Conservation (phyloP, 2,329 filamentous ascomycete species). For the Mariannaea elegans region DNA sequence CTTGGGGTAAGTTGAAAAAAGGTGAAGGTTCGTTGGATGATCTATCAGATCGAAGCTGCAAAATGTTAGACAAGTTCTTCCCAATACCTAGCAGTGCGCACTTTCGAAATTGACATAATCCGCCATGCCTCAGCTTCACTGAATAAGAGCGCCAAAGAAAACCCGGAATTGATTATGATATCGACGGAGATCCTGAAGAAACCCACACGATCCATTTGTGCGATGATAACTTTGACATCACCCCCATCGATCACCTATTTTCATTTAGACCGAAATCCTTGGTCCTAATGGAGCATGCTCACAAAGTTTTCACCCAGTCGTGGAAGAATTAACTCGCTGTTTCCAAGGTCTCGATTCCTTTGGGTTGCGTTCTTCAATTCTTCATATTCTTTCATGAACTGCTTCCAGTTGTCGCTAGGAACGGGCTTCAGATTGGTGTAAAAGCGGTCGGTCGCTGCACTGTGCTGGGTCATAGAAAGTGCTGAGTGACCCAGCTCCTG, state of each 20-base stretch:
- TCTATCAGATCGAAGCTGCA: neutral
- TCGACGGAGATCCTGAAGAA: too few relatives aligned
- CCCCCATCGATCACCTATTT: too few relatives aligned
- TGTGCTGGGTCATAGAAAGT: neutral
- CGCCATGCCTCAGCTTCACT: too few relatives aligned
- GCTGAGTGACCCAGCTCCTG: neutral
- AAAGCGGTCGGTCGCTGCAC: neutral
- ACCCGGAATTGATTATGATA: too few relatives aligned
- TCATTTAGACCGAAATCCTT: too few relatives aligned
- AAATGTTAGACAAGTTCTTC: neutral
- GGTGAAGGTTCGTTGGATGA: neutral
- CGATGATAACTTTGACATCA: too few relatives aligned
- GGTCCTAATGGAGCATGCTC: too few relatives aligned
- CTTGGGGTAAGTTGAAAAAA: constrained; percentile 9
- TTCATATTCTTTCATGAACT: neutral
- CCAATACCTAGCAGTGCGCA: neutral
- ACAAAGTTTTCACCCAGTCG: neutral
- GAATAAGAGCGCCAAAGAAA: too few relatives aligned
- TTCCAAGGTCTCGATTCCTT: neutral
- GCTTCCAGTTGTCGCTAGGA: neutral
- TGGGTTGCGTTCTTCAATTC: too few relatives aligned
- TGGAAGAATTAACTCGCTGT: too few relatives aligned
- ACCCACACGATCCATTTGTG: too few relatives aligned
- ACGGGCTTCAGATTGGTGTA: constrained; percentile 8
- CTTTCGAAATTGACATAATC: too few relatives aligned